Evolutionary conservation across 345 rosid genomes (phyloP).

Genomic region (Arabis hirsuta): DNA sequence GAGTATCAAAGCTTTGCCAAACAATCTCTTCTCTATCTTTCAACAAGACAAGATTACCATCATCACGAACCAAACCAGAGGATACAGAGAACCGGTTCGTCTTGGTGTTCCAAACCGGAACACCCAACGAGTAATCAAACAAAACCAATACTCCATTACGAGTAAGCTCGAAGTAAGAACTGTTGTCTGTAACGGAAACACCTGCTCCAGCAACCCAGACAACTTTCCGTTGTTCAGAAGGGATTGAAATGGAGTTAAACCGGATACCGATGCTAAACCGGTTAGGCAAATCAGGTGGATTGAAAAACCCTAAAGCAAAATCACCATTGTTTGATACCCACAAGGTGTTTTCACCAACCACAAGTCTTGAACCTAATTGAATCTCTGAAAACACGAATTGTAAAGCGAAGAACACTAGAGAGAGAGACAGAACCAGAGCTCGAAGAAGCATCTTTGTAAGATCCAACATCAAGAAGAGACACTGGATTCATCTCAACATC

Average conservation of each 20-base stretch:
- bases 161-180: conserved; percentile 70
- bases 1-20: conserved; percentile 83
- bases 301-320: conserved; percentile 74
- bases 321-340: conserved; percentile 77
- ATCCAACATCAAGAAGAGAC: conserved; percentile 32
- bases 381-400: conserved; percentile 54
- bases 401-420: conserved; percentile 44
- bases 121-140: conserved; percentile 55
- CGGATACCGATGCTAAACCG: conserved; percentile 76
- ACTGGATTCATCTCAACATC: conserved; percentile 40
- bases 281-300: conserved; percentile 53
- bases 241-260: conserved; percentile 63
- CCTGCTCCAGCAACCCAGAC: conserved; percentile 86
- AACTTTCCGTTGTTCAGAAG: conserved; percentile 51
- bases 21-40: conserved; percentile 48
- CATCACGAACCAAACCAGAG: conserved; percentile 62
- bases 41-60: conserved; percentile 75
- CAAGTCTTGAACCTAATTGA: conserved; percentile 66
- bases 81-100: conserved; percentile 58
- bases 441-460: conserved; percentile 50
- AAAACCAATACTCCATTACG: conserved; percentile 64
- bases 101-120: conserved; percentile 61
- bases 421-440: conserved; percentile 50
- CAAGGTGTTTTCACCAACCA: conserved; percentile 50
- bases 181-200: conserved; percentile 53